A percentile compares a stretch with the other conserved stretches of the same genome.
These are phyloP conservation scores for Podosphaera aphanis DNA, from an alignment of 2,329 filamentous ascomycete species.

Conservation along the genomic window DNA sequence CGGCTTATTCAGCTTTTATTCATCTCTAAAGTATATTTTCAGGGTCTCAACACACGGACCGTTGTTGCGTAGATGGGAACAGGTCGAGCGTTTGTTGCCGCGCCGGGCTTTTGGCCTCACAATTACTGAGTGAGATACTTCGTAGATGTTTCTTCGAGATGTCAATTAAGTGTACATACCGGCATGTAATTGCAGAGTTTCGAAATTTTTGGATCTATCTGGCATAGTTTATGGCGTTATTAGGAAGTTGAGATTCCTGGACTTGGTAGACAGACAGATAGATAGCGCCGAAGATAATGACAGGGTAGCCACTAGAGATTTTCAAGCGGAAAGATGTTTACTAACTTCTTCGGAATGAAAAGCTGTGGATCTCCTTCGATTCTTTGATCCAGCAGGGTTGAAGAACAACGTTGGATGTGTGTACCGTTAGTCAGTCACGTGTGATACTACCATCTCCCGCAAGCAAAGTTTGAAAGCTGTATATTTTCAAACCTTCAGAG, in stretches of 20 bases:
- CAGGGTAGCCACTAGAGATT: too few species aligned
- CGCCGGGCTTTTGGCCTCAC: constrained; percentile 54
- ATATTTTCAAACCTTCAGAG: too few species aligned
- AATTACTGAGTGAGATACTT: constrained; percentile 3
- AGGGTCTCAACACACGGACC: constrained; percentile 17
- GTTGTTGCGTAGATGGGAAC: constrained; percentile 91
- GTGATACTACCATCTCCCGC: too few species aligned
- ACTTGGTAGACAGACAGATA: too few species aligned
- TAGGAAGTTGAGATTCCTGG: not conserved
- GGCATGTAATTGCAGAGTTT: constrained; percentile 69
- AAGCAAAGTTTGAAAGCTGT: too few species aligned
- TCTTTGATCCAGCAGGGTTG: too few species aligned
- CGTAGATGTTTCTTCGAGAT: not conserved
- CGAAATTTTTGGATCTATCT: constrained; percentile 36
- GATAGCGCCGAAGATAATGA: too few species aligned
- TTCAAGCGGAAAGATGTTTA: too few species aligned
- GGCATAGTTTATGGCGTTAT: constrained; percentile 9
- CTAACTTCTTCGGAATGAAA: too few species aligned
- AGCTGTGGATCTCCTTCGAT: too few species aligned
- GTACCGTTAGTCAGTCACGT: too few species aligned
- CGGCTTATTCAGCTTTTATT: constrained; percentile 5
- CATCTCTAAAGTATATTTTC: not conserved
- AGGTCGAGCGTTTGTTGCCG: constrained; percentile 63
- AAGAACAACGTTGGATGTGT: too few species aligned
- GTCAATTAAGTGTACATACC: constrained; percentile 22